Percentiles rank a stretch among this genome's conserved stretches.
These are phyloP conservation scores for Erythrophleum ivorense DNA, from an alignment of 331 rosid species.

Conservation along the genomic window DNA sequence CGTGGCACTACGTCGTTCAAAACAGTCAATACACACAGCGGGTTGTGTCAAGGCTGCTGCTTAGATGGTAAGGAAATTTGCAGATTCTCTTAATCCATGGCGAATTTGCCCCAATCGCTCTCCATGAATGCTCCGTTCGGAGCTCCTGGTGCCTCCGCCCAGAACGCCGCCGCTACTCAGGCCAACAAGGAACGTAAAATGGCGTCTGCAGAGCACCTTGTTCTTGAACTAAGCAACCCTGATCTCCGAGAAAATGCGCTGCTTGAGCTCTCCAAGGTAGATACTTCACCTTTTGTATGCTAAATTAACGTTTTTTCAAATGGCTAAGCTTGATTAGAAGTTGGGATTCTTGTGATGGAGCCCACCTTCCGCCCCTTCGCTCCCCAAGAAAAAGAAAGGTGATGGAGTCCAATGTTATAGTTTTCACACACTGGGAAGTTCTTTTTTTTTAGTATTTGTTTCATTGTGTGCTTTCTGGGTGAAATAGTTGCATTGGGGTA, in stretches of 20 bases:
- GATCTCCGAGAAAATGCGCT: conserved; percentile 95
- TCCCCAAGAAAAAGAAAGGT: no score
- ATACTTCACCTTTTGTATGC: neutral
- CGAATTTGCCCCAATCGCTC: conserved; percentile 62
- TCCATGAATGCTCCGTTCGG: conserved; percentile 60
- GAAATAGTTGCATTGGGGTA: neutral
- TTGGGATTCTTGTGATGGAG: neutral
- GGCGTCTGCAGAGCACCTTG: conserved; percentile 92
- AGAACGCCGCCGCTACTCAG: conserved; percentile 45
- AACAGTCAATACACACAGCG: neutral
- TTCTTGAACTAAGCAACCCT: conserved; percentile 86
- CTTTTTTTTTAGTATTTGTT: neutral
- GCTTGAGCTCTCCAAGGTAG: conserved; percentile 91
- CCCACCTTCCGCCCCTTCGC: no score
- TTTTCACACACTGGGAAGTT: neutral
- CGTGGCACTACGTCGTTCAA: neutral
- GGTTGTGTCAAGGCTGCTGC: neutral
- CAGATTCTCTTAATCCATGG: conserved; percentile 37
- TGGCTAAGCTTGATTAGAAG: neutral
- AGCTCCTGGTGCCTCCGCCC: conserved; percentile 44
- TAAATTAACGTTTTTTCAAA: neutral
- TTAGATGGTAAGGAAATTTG: neutral
- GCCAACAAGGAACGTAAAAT: conserved; percentile 70
- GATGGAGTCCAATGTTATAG: neutral
- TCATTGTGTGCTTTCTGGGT: neutral